Conservation (phyloP, 805 yeast genomes). For the Candida mattraensis region DNA sequence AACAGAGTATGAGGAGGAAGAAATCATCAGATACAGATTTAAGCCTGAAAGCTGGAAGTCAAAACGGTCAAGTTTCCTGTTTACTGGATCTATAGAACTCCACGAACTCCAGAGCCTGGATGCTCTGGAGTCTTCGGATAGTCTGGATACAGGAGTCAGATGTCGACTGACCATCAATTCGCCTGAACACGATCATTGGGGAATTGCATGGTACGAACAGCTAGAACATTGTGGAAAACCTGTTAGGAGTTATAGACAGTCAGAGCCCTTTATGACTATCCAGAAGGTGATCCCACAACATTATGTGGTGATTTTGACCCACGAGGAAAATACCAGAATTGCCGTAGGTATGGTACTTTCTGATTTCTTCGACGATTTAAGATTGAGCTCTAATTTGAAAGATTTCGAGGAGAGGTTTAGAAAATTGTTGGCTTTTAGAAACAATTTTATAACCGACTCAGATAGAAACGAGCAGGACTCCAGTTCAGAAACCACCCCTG, state of each 20-base stretch:
- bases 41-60: slow-evolving; percentile 16
- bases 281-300: slow-evolving; percentile 23
- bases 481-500: too few relatives aligned
- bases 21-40: slow-evolving; percentile 17
- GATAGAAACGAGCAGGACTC: too few relatives aligned
- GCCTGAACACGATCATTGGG: slow-evolving; percentile 18
- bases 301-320: slow-evolving; percentile 22
- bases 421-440: slow-evolving; percentile 15
- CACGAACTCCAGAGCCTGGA: slow-evolving; percentile 21
- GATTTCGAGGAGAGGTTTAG: slow-evolving; percentile 21
- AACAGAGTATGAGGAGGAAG: slow-evolving; percentile 12
- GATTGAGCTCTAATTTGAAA: slow-evolving; percentile 18
- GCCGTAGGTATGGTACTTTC: slow-evolving; percentile 30
- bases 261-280: slow-evolving; percentile 22
- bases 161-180: slow-evolving; percentile 17
- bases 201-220: slow-evolving; percentile 12
- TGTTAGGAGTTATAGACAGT: slow-evolving; percentile 14
- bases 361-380: slow-evolving; percentile 27
- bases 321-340: slow-evolving; percentile 11
- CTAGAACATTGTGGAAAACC: slow-evolving; percentile 11
- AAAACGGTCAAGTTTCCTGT: slow-evolving; percentile 19
- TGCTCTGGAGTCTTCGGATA: slow-evolving; percentile 18
- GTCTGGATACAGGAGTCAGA: slow-evolving; percentile 16
- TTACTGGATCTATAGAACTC: slow-evolving; percentile 25
- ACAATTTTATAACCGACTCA: slow-evolving; percentile 8